Conservation (phyloP, 108 stramenopile species). For the Cyclostephanos invisitatus region DNA sequence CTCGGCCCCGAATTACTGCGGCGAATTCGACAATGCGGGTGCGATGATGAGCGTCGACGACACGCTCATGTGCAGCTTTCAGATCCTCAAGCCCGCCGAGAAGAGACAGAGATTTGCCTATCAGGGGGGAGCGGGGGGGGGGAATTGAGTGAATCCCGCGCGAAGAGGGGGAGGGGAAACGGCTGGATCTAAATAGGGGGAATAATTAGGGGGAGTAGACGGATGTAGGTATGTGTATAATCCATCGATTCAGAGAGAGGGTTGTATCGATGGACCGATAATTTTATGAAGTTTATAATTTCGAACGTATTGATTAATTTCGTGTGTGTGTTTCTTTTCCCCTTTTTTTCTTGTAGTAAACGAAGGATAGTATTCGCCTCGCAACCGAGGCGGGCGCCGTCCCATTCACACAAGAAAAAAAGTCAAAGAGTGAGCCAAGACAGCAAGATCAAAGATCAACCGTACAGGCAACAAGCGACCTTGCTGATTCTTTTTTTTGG, state of each 20-base stretch:
- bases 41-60: conserved; percentile 99
- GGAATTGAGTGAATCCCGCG: conserved; percentile 22
- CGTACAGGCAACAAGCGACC: too few relatives aligned
- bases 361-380: not conserved
- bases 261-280: not conserved
- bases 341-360: not conserved
- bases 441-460: not conserved
- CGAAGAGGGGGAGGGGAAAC: conserved; percentile 39
- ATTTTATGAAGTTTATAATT: not conserved
- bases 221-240: not conserved
- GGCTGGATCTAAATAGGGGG: not conserved
- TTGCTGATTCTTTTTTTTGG: too few relatives aligned
- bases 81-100: conserved; percentile 99
- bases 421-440: not conserved
- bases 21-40: conserved; percentile 99
- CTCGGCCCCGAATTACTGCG: conserved; percentile 99
- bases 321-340: not conserved
- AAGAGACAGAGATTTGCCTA: conserved; percentile 95
- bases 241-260: not conserved
- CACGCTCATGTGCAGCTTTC: conserved; percentile 99
- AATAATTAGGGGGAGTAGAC: not conserved
- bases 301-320: too few relatives aligned
- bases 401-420: too few relatives aligned
- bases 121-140: conserved; percentile 55
- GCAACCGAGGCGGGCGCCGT: too few relatives aligned